phyloP scores from a whole-genome alignment of 495 filamentous ascomycete genomes.

The Talaromyces wortmannii region DNA sequence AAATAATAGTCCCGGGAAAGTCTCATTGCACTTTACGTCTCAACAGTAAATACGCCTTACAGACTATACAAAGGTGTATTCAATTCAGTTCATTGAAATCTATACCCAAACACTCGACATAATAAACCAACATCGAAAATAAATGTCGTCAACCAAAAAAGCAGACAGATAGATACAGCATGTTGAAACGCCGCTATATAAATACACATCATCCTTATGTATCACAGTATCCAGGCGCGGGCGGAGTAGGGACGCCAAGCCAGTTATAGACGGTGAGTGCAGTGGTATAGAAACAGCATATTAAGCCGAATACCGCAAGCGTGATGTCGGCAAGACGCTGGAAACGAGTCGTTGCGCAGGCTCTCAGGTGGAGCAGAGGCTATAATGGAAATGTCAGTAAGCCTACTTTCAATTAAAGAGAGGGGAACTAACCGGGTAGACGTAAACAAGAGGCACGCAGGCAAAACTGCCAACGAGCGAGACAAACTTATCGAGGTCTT shows the following conservation, averaged over 20 bases:
- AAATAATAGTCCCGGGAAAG: no score
- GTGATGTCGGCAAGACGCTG: constrained; percentile 64
- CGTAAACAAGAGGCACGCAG: constrained; percentile 94
- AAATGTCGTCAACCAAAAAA: neutral
- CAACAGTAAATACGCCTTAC: no score
- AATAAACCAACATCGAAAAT: no score
- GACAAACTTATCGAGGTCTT: constrained; percentile 95
- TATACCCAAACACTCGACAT: no score
- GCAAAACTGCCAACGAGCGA: constrained; percentile 94
- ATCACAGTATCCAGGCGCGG: constrained; percentile 54
- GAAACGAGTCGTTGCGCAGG: constrained; percentile 56
- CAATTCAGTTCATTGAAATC: no score
- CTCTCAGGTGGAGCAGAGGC: constrained; percentile 84
- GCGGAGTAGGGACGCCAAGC: constrained; percentile 28
- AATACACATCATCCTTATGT: constrained; percentile 7
- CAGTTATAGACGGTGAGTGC: constrained; percentile 76
- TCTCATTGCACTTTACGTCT: no score
- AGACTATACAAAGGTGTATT: no score
- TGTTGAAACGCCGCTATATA: no score
- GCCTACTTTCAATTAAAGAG: constrained; percentile 3
- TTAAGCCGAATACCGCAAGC: constrained; percentile 72
- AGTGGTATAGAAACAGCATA: constrained; percentile 89
- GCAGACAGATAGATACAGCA: neutral
- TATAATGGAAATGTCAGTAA: constrained; percentile 20
- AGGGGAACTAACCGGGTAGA: constrained; percentile 76